Evolutionary conservation across 2,329 filamentous ascomycete species (phyloP).

Genomic region (Lachnellula arida): DNA sequence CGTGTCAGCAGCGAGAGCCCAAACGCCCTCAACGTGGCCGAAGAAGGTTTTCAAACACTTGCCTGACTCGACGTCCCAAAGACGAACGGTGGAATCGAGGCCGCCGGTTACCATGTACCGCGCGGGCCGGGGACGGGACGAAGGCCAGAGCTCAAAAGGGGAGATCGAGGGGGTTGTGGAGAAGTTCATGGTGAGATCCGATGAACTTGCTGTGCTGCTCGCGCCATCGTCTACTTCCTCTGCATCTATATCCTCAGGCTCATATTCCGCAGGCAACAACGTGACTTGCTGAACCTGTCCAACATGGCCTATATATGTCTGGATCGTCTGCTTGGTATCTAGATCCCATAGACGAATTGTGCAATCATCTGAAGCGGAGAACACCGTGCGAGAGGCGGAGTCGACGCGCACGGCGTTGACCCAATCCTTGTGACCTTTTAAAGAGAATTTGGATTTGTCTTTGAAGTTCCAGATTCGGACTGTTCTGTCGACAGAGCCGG

Average conservation of each 20-base stretch:
- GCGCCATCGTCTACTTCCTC: conserved; percentile 52
- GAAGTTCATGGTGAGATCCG: conserved; percentile 5
- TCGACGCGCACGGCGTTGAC: conserved; percentile 95
- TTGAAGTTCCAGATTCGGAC: conserved; percentile 92
- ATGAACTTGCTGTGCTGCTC: conserved; percentile 24
- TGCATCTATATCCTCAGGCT: conserved; percentile 69
- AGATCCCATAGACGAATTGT: conserved; percentile 91
- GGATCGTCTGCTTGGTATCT: conserved; percentile 74
- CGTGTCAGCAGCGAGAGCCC: conserved; percentile 86
- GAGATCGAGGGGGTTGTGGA: conserved; percentile 14
- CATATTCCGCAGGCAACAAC: conserved; percentile 79
- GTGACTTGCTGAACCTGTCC: conserved; percentile 93
- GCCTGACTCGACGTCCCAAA: conserved; percentile 85
- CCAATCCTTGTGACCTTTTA: conserved; percentile 88
- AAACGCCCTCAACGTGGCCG: conserved; percentile 92
- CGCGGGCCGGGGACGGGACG: conserved; percentile 68
- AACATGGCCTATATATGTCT: conserved; percentile 79
- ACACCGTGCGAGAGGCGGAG: conserved; percentile 72
- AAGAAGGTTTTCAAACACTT: conserved; percentile 89
- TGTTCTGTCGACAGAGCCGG: conserved; percentile 82
- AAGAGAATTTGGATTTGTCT: conserved; percentile 71
- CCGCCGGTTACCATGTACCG: conserved; percentile 91
- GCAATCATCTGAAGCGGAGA: conserved; percentile 91
- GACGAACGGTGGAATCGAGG: conserved; percentile 82
- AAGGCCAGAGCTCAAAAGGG: conserved; percentile 49